Evolutionary conservation across 139 green algal genomes (phyloP).

Genomic region (Chlorella vulgaris): DNA sequence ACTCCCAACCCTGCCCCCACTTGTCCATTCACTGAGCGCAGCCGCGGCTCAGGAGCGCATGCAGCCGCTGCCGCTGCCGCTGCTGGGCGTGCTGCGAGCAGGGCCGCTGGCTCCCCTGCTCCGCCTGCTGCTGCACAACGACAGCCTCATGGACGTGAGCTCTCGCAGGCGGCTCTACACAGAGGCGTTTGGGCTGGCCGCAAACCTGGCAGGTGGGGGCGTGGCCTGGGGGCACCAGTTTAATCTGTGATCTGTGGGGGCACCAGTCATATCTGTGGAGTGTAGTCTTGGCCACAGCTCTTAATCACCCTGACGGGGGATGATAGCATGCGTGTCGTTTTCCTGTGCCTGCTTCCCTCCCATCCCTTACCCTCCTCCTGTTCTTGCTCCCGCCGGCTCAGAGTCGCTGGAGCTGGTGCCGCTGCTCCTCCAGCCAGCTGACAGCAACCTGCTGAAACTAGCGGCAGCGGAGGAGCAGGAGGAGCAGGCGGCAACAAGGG

Average conservation of each 20-base stretch:
- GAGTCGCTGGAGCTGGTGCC: conserved; percentile 22
- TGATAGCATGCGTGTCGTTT: background rate
- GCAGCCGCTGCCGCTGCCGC: conserved; percentile 21
- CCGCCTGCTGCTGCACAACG: conserved; percentile 37
- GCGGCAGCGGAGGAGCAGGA: background rate
- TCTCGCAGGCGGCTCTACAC: conserved; percentile 13
- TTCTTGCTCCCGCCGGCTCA: background rate
- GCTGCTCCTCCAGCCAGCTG: conserved; percentile 35
- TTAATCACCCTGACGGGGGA: no score
- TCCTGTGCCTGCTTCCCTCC: background rate
- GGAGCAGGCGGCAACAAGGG: background rate
- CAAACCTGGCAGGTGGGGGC: conserved; percentile 3
- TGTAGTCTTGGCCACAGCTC: no score
- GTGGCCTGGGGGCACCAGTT: background rate
- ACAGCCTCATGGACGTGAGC: conserved; percentile 31
- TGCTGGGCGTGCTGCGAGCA: conserved; percentile 33
- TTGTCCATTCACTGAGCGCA: background rate
- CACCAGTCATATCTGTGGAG: background rate
- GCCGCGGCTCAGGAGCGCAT: background rate
- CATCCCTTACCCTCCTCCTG: background rate
- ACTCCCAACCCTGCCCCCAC: background rate
- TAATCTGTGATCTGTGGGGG: background rate
- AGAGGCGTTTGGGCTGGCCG: conserved; percentile 1
- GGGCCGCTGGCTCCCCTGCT: conserved; percentile 26
- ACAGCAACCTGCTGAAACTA: conserved; percentile 15